Evolutionary conservation across 139 green algal genomes (phyloP), one percentile per base, ranked within the genome.

Genomic region (Asterochloris sp.): DNA sequence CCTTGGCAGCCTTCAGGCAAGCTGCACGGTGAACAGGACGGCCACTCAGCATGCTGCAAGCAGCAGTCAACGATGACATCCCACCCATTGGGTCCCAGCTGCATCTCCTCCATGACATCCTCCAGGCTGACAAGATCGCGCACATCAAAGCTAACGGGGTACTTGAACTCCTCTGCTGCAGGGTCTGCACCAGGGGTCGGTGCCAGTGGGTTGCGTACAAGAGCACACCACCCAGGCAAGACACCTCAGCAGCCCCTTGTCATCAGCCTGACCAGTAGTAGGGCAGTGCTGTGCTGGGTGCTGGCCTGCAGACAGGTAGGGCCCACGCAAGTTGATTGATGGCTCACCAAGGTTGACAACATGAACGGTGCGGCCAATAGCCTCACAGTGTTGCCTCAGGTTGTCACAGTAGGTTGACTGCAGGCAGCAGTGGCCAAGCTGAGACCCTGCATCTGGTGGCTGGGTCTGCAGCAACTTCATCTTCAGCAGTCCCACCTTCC

Each of bases 341-440:
- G 10, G 54, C 82, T 26, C 78, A 97, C 95, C 95, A 12, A 99
- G 85, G 87, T 99, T 99, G 62, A 98, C 90, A n/a, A 96, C 83
- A 80, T 98, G 93, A 17, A 98, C 86, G 0, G 90, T 85, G 0
- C 97, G 80, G 13, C 91, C 86, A 62, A 98, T 91, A 13, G 93
- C 89, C 66, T 98, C 90, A 82, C 95, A 99, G 88, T 99, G 97
- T 83, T 98, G 79, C 64, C 95, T 88, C 23, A 99, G 85, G 16
- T 86, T 91, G 27, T 97, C 85, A 82, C 95, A 98, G 88, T 98
- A 99, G 4, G 97, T 99, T 1, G 95, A 98, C 95, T 99, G 91
- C 62, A 85, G 24, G 26, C 67, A 83, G 17, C 28, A 77, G 68
- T 74, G 24, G 66, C 6, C 19, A 61, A 14, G 16, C 29, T 64